These are phyloP conservation scores for Rhizophagus sp. DNA, from an alignment of 192 early-diverging fungal species.

Conservation along the genomic window DNA sequence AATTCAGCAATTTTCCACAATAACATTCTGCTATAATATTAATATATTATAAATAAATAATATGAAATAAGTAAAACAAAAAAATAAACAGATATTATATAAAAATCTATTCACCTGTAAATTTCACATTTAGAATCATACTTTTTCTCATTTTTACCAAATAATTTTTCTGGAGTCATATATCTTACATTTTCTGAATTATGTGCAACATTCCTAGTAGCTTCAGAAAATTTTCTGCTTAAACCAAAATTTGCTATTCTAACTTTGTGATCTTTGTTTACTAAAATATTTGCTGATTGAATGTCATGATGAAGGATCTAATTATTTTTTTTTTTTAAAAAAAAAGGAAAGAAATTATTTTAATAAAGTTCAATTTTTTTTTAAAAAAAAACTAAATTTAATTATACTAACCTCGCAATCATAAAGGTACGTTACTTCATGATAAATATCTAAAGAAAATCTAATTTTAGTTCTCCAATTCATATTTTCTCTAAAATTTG, in stretches of 20 bases:
- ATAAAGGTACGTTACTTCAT: slow-evolving; percentile 39
- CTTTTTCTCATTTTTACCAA: not conserved
- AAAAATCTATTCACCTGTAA: slow-evolving; percentile 10
- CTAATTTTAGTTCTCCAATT: slow-evolving; percentile 31
- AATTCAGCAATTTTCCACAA: slow-evolving; percentile 25
- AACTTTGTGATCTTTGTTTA: not conserved
- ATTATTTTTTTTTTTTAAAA: not conserved
- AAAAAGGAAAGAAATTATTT: too few relatives aligned
- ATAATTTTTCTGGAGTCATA: slow-evolving; percentile 13
- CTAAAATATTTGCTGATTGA: not conserved
- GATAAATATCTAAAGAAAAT: slow-evolving; percentile 38
- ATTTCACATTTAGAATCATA: slow-evolving; percentile 15
- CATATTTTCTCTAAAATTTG: slow-evolving; percentile 15
- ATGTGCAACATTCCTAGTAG: not conserved
- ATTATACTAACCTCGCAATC: not conserved
- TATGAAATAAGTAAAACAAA: too few relatives aligned
- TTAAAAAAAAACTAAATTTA: too few relatives aligned
- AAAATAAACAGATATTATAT: too few relatives aligned
- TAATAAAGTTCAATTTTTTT: not conserved
- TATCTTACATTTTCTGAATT: slow-evolving; percentile 9
- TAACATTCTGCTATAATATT: slow-evolving; percentile 15
- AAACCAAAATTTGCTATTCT: slow-evolving; percentile 20
- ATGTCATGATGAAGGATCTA: slow-evolving; percentile 32
- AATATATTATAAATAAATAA: too few relatives aligned
- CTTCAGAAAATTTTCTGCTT: not conserved